Conservation (phyloP, 2,329 filamentous ascomycete genomes). For the Bisporella sp. region DNA sequence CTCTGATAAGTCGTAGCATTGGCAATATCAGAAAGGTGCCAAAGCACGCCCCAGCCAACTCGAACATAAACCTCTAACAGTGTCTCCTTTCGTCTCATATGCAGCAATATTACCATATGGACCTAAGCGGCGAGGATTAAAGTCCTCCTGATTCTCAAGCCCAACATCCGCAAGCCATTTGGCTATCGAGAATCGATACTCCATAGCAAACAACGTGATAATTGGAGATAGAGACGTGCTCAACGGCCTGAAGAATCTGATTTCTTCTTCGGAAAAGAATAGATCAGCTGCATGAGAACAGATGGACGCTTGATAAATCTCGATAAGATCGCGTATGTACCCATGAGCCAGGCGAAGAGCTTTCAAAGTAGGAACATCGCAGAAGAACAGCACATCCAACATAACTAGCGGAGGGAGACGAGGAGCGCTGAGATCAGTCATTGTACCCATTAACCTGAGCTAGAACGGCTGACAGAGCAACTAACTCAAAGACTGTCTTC, state of each 20-base stretch:
- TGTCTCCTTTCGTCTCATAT: not conserved
- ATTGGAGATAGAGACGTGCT: not conserved
- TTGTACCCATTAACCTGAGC: no score
- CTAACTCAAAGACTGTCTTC: no score
- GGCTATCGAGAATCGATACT: not conserved
- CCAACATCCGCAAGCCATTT: not conserved
- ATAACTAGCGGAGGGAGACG: not conserved
- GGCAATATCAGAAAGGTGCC: not conserved
- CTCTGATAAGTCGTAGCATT: not conserved
- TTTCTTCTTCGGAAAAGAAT: not conserved
- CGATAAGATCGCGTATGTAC: not conserved
- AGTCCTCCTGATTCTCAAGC: not conserved
- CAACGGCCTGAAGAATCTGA: not conserved
- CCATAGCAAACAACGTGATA: not conserved
- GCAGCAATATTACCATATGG: not conserved
- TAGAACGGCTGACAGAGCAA: no score
- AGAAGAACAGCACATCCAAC: not conserved
- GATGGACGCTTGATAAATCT: not conserved
- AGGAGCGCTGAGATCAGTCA: no score
- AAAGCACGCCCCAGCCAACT: not conserved
- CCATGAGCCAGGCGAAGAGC: not conserved
- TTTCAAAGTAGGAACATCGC: slow-evolving; percentile 1
- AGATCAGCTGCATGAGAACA: not conserved
- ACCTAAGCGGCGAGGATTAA: not conserved
- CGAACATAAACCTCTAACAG: not conserved